phyloP scores from a whole-genome alignment of 1,139 yeast genomes.

The Saccharomyces hybrid region DNA sequence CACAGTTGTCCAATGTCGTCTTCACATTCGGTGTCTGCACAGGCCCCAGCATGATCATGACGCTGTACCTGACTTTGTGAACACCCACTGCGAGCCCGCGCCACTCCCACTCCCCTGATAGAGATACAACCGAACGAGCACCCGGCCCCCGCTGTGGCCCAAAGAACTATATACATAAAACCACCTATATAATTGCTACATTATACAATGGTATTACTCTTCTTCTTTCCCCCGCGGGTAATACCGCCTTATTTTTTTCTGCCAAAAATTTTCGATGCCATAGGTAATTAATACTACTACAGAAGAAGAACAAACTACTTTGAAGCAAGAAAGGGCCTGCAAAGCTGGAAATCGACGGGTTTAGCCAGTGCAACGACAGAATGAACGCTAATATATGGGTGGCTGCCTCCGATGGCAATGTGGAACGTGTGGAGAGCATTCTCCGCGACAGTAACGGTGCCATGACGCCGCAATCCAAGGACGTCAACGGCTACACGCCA shows the following conservation, averaged over 20 bases:
- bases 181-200: no score
- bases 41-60: constrained; percentile 67
- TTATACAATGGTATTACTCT: no score
- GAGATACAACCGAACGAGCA: constrained; percentile 1
- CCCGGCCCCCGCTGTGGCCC: background rate
- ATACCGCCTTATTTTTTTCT: background rate
- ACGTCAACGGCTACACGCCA: constrained; percentile 92
- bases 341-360: background rate
- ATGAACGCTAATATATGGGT: constrained; percentile 69
- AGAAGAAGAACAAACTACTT: no score
- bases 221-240: background rate
- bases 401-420: constrained; percentile 83
- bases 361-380: background rate
- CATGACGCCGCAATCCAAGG: constrained; percentile 63
- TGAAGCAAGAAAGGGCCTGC: background rate
- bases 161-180: no score
- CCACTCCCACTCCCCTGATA: constrained; percentile 8
- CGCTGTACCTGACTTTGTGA: background rate
- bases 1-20: constrained; percentile 58
- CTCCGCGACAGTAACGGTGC: constrained; percentile 41
- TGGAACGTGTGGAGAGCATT: constrained; percentile 48
- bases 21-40: constrained; percentile 85
- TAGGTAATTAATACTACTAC: no score
- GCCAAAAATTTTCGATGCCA: background rate
- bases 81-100: constrained; percentile 68